Evolutionary conservation across 179 eudicot genomes (phyloP).

Genomic region (Camellia oleifera): DNA sequence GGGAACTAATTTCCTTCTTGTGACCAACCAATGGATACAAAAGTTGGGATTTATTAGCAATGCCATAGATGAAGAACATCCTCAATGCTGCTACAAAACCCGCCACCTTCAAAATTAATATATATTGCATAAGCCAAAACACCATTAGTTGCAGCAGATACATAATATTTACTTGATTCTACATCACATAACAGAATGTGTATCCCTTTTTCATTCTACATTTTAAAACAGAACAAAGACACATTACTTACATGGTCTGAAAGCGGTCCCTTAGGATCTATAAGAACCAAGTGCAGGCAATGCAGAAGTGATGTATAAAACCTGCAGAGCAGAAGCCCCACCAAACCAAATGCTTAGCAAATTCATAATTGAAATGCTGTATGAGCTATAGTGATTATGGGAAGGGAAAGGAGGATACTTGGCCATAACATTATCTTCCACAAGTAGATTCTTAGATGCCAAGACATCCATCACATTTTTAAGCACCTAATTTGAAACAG

Average conservation of each 20-base stretch:
- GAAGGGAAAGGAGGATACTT: conserved; percentile 38
- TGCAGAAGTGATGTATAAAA: conserved; percentile 71
- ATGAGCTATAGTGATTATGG: conserved; percentile 1
- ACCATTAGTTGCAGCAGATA: conserved; percentile 7
- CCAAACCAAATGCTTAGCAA: conserved; percentile 12
- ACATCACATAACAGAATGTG: not conserved
- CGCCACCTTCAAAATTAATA: conserved; percentile 57
- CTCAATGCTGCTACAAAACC: conserved; percentile 75
- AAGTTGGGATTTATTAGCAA: conserved; percentile 35
- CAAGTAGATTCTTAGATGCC: conserved; percentile 49
- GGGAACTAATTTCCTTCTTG: conserved; percentile 35
- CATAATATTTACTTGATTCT: not conserved
- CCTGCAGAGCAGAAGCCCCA: conserved; percentile 42
- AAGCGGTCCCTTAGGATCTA: conserved; percentile 71
- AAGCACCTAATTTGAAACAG: conserved; percentile 51
- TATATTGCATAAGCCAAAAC: not conserved
- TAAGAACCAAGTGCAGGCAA: conserved; percentile 79
- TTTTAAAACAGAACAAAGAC: not conserved
- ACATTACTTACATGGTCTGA: conserved; percentile 63
- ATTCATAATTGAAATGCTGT: not conserved
- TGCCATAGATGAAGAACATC: conserved; percentile 74
- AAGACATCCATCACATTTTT: conserved; percentile 70
- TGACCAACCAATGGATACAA: conserved; percentile 19
- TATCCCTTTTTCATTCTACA: not conserved
- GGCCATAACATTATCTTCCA: conserved; percentile 59